Evolutionary conservation across 225 moss, liverwort and hornwort species (phyloP).

Genomic region (Climacium dendroides): DNA sequence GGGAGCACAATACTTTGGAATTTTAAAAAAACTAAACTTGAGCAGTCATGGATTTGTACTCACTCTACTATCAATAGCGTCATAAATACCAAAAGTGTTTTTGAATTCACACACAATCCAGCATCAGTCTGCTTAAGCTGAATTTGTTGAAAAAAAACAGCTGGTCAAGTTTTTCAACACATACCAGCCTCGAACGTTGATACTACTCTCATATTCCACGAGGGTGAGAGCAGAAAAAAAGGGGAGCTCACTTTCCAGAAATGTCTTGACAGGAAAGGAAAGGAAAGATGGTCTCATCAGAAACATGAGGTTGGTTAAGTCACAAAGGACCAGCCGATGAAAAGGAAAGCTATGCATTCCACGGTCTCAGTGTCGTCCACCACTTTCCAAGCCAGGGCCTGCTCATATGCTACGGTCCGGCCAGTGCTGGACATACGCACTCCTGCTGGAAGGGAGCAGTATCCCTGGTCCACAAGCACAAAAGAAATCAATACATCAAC

Average conservation of each 20-base stretch:
- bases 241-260: background rate
- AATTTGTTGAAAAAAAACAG: background rate
- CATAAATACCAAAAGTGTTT: background rate
- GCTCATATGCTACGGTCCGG: constrained; percentile 57
- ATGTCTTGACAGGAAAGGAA: background rate
- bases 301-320: background rate
- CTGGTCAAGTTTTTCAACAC: background rate
- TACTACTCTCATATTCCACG: background rate
- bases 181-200: background rate
- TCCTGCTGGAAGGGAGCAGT: constrained; percentile 78
- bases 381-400: constrained; percentile 91
- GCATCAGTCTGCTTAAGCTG: background rate
- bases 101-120: background rate
- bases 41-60: background rate
- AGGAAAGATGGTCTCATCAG: background rate
- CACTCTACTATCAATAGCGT: background rate
- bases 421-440: constrained; percentile 81
- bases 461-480: constrained; percentile 34
- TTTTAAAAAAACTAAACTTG: background rate
- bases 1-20: background rate
- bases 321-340: constrained; percentile 77
- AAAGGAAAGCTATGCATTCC: constrained; percentile 86
- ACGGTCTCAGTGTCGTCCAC: constrained; percentile 66
- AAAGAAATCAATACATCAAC: background rate
- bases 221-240: background rate